Conservation (phyloP, 2,329 filamentous ascomycete genomes). For the Aspergillus fructus region DNA sequence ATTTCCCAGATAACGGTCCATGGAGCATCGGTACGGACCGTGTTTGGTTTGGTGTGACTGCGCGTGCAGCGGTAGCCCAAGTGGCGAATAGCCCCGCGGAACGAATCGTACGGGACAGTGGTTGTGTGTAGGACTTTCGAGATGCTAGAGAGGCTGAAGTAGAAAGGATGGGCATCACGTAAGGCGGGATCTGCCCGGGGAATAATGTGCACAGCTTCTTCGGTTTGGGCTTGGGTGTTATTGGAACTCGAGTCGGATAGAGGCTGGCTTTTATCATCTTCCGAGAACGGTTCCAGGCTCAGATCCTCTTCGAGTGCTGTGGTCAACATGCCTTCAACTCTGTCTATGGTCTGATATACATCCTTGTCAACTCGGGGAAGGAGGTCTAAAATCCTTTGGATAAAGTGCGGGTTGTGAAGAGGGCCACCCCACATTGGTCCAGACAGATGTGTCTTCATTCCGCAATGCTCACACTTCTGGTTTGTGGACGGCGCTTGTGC, state of each 20-base stretch:
- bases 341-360: constrained; percentile 74
- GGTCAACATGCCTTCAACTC: constrained; percentile 88
- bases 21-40: constrained; percentile 89
- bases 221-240: constrained; percentile 17
- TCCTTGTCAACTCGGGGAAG: constrained; percentile 66
- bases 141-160: constrained; percentile 73
- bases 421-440: constrained; percentile 95
- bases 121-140: constrained; percentile 75
- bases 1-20: constrained; percentile 90
- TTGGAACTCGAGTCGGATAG: constrained; percentile 11
- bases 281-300: constrained; percentile 21
- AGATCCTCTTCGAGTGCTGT: constrained; percentile 77
- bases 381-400: constrained; percentile 72
- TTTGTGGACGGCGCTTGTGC: constrained; percentile 68
- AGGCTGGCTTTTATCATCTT: constrained; percentile 5
- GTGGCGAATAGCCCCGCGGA: constrained; percentile 77
- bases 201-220: constrained; percentile 34
- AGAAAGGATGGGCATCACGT: constrained; percentile 79
- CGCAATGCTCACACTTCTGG: constrained; percentile 76
- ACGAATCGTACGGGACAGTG: constrained; percentile 73
- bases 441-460: constrained; percentile 78
- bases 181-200: constrained; percentile 58
- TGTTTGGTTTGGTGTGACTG: constrained; percentile 85
- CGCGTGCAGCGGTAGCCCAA: constrained; percentile 81
- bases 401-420: constrained; percentile 79